Base-by-base conservation (phyloP, 2,329 filamentous ascomycete genomes). In the Diplodia mutila region DNA sequence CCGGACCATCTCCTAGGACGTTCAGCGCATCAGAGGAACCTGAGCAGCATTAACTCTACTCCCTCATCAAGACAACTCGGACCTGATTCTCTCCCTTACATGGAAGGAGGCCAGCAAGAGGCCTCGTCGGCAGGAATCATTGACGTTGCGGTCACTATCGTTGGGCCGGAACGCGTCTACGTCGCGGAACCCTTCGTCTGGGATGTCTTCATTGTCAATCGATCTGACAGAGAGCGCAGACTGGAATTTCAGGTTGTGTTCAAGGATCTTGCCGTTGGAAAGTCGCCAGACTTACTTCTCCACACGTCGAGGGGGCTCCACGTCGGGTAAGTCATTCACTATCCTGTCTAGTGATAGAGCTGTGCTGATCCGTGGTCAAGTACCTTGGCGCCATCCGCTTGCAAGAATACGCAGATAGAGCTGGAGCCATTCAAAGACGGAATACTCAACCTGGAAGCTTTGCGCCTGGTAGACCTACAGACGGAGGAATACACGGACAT, bases 401-500 rank as follows among this genome's bases (percentile, higher is more conserved):
- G 91, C 74, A 91, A 93, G 72, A 89, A 90, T 46, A 88, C 87
- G 1, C 90, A 92, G 75, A 77, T 94, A 71, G 86, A 87, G 71
- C 93, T 94, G 71, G 80, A 93, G 65, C 89, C 91, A 4, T 80
- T 93, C 64, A 79, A 78, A 65, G 83, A 86, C 57, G 92, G 91
- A 0, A 84, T 92, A 37, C 83, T 92, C 34, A 84, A 85, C n/a
- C 78, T 94, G 2, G 91, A 94, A 72, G 89, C 89, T 2, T 83
- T 94, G 23, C 83, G 91, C 61, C 86, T 94, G 1, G 84, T 94
- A 3, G 92, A 95, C 76, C 76, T 94, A 69, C 86, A 83, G 25
- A 91, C 87, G 39, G 89, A 92, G 73, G 91, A 94, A 79, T 90
- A 91, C 74, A 89, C 92, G 3, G 91, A 94, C 77, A 88, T 94